phyloP scores from a whole-genome alignment of 75 land plant genomes.

The Cryptomeria japonica region DNA sequence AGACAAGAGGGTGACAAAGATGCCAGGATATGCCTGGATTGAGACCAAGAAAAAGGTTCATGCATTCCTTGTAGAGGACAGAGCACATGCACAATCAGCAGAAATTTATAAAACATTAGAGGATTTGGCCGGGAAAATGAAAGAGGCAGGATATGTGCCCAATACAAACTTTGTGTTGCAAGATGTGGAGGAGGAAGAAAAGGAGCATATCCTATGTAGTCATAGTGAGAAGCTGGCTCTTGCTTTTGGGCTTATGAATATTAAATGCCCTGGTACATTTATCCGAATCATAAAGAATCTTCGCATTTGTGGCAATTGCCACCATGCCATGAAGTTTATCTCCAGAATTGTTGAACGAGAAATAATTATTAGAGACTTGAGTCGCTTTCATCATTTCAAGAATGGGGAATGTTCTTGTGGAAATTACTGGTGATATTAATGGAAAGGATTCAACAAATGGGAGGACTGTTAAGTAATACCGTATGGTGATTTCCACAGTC shows the following conservation, averaged over 20 bases:
- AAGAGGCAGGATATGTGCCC: constrained; percentile 8
- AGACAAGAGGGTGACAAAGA: constrained; percentile 3
- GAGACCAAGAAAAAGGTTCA: constrained; percentile 11
- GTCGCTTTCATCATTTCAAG: constrained; percentile 32
- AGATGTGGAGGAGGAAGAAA: constrained; percentile 8
- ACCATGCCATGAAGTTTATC: constrained; percentile 20
- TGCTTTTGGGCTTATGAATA: constrained; percentile 20
- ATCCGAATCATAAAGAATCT: constrained; percentile 24
- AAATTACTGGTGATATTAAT: constrained; percentile 9
- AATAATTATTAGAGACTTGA: constrained; percentile 26
- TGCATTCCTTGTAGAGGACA: constrained; percentile 13
- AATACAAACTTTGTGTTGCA: constrained; percentile 6
- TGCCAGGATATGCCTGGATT: constrained; percentile 21
- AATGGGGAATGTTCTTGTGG: constrained; percentile 39
- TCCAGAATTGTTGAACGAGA: constrained; percentile 19
- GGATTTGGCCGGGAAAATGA: background rate
- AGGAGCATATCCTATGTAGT: background rate
- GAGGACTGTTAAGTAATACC: background rate
- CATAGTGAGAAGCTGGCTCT: constrained; percentile 15
- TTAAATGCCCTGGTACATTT: constrained; percentile 18
- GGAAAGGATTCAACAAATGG: background rate
- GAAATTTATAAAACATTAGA: constrained; percentile 6
- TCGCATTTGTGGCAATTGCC: constrained; percentile 32
- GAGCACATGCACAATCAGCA: background rate
- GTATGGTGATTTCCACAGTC: background rate